Conservation (phyloP, 768 basidiomycete genomes). For the Gyrodon lividus region DNA sequence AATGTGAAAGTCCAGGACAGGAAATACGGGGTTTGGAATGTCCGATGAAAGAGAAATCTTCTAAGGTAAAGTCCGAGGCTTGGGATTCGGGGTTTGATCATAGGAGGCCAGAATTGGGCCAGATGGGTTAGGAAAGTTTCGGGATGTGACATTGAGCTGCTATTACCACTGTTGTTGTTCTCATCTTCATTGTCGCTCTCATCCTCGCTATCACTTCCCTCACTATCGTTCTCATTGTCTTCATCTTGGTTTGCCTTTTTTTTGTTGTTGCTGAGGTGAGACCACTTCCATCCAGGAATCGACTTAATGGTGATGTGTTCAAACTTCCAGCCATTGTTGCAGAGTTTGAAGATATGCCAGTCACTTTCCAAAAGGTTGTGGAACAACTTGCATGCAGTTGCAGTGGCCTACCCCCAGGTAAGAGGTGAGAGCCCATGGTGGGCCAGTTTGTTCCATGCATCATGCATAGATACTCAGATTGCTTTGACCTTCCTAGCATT, state of each 20-base stretch:
- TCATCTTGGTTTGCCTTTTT: not conserved
- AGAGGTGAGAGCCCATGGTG: not conserved
- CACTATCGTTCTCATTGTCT: not conserved
- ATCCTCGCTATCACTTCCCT: too few relatives aligned
- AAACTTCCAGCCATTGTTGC: conserved; percentile 6
- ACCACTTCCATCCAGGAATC: not conserved
- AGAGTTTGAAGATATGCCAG: conserved; percentile 1
- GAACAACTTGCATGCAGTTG: not conserved
- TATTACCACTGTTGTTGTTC: too few relatives aligned
- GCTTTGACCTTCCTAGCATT: not conserved
- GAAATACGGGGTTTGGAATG: too few relatives aligned
- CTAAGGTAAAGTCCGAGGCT: too few relatives aligned
- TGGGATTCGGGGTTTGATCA: too few relatives aligned
- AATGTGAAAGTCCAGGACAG: too few relatives aligned
- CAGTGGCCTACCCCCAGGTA: conserved; percentile 2
- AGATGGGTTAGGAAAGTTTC: too few relatives aligned
- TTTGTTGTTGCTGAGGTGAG: not conserved
- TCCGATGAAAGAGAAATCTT: too few relatives aligned
- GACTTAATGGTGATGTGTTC: not conserved
- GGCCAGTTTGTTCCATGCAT: conserved; percentile 5
- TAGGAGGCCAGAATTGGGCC: too few relatives aligned
- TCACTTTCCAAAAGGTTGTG: not conserved
- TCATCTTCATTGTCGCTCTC: too few relatives aligned
- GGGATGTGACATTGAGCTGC: too few relatives aligned
- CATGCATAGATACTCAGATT: not conserved